phyloP scores from a whole-genome alignment of 2,329 filamentous ascomycete species.

The Fonsecaea pedrosoi region DNA sequence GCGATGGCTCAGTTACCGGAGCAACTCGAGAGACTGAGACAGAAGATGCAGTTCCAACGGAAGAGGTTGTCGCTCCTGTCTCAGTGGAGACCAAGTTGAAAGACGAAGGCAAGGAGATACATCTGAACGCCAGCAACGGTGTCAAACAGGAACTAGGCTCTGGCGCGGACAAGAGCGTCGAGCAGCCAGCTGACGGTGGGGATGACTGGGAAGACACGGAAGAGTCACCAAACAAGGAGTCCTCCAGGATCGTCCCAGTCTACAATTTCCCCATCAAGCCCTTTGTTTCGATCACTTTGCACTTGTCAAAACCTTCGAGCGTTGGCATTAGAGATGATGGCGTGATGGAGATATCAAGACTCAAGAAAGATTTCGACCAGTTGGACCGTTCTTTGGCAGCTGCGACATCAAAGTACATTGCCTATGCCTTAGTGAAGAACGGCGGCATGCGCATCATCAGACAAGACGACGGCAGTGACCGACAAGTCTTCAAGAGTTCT shows the following conservation, averaged over 20 bases:
- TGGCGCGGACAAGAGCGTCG: conserved; percentile 10
- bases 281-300: conserved; percentile 86
- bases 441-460: conserved; percentile 91
- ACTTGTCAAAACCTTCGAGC: conserved; percentile 61
- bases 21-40: conserved; percentile 14
- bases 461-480: conserved; percentile 90
- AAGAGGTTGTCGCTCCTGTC: not conserved
- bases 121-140: not conserved
- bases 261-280: conserved; percentile 97
- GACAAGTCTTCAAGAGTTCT: conserved; percentile 88
- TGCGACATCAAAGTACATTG: conserved; percentile 88
- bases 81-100: not conserved
- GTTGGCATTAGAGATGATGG: conserved; percentile 75
- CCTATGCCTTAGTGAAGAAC: conserved; percentile 91
- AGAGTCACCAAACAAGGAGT: conserved; percentile 66
- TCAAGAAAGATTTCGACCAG: conserved; percentile 98
- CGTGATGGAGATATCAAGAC: conserved; percentile 87
- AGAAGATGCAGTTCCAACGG: conserved; percentile 2
- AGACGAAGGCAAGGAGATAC: conserved; percentile 4
- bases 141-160: not conserved
- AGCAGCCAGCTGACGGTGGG: conserved; percentile 56
- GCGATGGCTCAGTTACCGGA: conserved; percentile 25
- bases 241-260: conserved; percentile 72
- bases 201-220: conserved; percentile 90
- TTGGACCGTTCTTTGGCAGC: conserved; percentile 92